These are phyloP conservation scores for Zygosaccharomyces siamensis DNA, from an alignment of 805 yeast species.

Conservation along the genomic window DNA sequence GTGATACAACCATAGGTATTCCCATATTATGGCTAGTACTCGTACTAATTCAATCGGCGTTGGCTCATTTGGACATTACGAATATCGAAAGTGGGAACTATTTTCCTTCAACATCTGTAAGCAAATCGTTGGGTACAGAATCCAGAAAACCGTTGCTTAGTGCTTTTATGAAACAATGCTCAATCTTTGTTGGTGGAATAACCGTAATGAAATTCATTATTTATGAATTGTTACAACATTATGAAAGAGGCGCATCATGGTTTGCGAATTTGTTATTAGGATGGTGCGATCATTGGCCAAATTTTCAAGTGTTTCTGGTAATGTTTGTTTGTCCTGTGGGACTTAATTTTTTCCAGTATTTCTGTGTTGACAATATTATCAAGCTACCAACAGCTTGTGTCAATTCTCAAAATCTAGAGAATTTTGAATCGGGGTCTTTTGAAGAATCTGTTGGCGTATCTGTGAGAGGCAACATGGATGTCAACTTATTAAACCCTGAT, in stretches of 20 bases:
- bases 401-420: slow-evolving; percentile 25
- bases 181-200: slow-evolving; percentile 60
- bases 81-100: slow-evolving; percentile 48
- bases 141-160: slow-evolving; percentile 41
- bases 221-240: slow-evolving; percentile 52
- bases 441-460: background rate
- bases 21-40: slow-evolving; percentile 66
- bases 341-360: slow-evolving; percentile 69
- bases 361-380: slow-evolving; percentile 68
- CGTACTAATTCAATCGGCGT: slow-evolving; percentile 45
- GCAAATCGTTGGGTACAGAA: slow-evolving; percentile 31
- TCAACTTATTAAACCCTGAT: background rate
- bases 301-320: slow-evolving; percentile 79
- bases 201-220: slow-evolving; percentile 58
- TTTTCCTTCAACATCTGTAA: slow-evolving; percentile 14
- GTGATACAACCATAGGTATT: slow-evolving; percentile 93
- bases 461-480: background rate
- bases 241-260: slow-evolving; percentile 67
- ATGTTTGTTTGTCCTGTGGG: slow-evolving; percentile 75
- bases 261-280: slow-evolving; percentile 69
- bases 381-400: slow-evolving; percentile 42
- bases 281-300: slow-evolving; percentile 80
- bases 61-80: slow-evolving; percentile 26
- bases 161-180: slow-evolving; percentile 67
- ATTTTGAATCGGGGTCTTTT: slow-evolving; percentile 27